phyloP scores from a whole-genome alignment of 2,329 filamentous ascomycete species.

The Aotearoamyces nothofagi region DNA sequence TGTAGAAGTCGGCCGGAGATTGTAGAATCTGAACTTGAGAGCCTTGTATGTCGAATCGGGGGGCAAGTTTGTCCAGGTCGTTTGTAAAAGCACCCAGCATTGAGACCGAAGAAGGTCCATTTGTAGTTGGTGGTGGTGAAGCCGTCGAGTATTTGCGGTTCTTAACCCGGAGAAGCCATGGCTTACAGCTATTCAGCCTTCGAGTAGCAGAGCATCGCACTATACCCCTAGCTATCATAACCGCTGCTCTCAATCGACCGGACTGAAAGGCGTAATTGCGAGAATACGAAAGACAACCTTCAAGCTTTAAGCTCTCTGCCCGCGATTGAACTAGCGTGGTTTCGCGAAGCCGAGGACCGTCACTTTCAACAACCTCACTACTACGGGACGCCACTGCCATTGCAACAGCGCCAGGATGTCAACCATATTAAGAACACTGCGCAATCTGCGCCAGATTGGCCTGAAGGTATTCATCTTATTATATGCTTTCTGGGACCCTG shows the following conservation, averaged over 20 bases:
- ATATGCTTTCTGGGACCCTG: conserved; percentile 4
- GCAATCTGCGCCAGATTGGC: conserved; percentile 77
- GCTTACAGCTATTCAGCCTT: conserved; percentile 10
- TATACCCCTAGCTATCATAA: conserved; percentile 21
- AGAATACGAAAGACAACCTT: too few relatives aligned
- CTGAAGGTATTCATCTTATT: conserved; percentile 50
- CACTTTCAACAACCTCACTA: too few relatives aligned
- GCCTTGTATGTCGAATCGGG: conserved; percentile 75
- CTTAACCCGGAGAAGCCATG: conserved; percentile 10
- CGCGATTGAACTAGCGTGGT: too few relatives aligned
- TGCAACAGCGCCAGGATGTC: conserved; percentile 53
- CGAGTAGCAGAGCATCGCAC: conserved; percentile 18
- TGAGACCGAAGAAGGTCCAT: conserved; percentile 29
- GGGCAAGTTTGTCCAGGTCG: conserved; percentile 78
- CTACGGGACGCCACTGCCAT: too few relatives aligned
- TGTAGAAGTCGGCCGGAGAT: conserved; percentile 80
- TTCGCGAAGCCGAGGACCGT: too few relatives aligned
- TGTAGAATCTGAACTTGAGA: conserved; percentile 68
- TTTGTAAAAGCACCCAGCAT: conserved; percentile 44
- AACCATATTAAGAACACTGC: conserved; percentile 71
- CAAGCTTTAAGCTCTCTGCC: too few relatives aligned
- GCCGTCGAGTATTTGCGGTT: conserved; percentile 14
- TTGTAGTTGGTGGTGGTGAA: conserved; percentile 6
- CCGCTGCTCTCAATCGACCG: too few relatives aligned
- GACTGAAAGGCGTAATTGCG: too few relatives aligned